Percentiles rank a stretch among this genome's conserved stretches.
These are phyloP conservation scores for Colletotrichum viniferum DNA, from an alignment of 2,329 filamentous ascomycete genomes.

Conservation along the genomic window DNA sequence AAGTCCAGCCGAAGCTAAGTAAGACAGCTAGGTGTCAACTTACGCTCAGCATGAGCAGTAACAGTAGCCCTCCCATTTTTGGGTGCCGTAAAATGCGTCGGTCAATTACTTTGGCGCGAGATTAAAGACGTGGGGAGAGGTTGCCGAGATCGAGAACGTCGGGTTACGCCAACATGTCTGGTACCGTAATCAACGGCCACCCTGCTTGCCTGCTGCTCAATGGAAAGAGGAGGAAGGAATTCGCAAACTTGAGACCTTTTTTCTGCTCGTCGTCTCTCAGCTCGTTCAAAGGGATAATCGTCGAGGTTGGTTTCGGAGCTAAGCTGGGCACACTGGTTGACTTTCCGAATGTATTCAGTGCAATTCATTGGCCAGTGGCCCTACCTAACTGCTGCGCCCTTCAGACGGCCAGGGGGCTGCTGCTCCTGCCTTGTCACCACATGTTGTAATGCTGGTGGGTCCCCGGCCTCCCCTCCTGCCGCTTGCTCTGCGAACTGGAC, in stretches of 20 bases:
- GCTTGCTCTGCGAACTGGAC: not conserved
- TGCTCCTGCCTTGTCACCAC: constrained; percentile 7
- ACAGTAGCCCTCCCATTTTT: constrained; percentile 43
- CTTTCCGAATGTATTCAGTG: not conserved
- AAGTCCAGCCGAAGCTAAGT: constrained; percentile 6
- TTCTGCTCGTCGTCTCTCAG: not conserved
- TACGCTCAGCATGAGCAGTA: constrained; percentile 46
- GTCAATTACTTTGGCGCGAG: not conserved
- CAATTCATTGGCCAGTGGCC: constrained; percentile 11
- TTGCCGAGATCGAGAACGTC: not conserved
- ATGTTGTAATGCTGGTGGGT: constrained; percentile 18
- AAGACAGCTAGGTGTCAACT: constrained; percentile 23
- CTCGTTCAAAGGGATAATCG: constrained; percentile 15
- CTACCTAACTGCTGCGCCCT: not conserved
- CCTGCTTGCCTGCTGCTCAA: not conserved
- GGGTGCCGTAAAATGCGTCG: not conserved
- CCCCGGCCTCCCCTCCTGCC: not conserved
- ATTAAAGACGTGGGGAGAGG: not conserved
- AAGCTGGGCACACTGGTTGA: constrained; percentile 1
- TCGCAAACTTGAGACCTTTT: not conserved
- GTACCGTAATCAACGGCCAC: not conserved
- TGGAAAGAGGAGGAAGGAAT: not conserved
- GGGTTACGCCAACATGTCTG: constrained; percentile 16
- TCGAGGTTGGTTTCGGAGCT: constrained; percentile 13
- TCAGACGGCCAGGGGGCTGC: not conserved